These are phyloP conservation scores for Moesziomyces globuligerus DNA, from an alignment of 1,284 basidiomycete genomes.

Conservation along the genomic window DNA sequence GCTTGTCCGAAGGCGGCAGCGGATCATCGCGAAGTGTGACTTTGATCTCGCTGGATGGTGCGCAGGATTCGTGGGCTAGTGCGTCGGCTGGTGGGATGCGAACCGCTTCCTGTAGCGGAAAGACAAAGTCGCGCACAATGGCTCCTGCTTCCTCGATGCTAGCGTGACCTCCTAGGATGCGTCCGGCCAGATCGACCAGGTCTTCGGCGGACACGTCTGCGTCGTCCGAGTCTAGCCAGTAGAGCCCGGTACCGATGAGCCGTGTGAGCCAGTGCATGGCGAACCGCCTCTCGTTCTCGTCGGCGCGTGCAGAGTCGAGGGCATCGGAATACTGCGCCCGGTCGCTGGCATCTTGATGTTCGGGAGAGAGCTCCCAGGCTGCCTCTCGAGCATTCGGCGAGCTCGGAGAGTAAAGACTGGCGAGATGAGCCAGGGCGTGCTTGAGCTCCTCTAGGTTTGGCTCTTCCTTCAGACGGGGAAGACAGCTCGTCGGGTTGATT, in stretches of 20 bases:
- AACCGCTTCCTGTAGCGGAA: slow-evolving; percentile 27
- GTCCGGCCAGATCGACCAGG: slow-evolving; percentile 42
- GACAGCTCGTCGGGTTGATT: slow-evolving; percentile 34
- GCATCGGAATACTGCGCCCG: slow-evolving; percentile 15
- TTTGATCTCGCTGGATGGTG: slow-evolving; percentile 3
- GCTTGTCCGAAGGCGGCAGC: slow-evolving; percentile 32
- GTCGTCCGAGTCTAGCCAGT: slow-evolving; percentile 31
- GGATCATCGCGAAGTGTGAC: slow-evolving; percentile 37
- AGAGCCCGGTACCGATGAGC: slow-evolving; percentile 39
- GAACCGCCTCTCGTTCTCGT: slow-evolving; percentile 36
- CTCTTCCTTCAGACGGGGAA: slow-evolving; percentile 32
- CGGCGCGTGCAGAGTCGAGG: slow-evolving; percentile 29
- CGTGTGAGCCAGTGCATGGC: slow-evolving; percentile 49
- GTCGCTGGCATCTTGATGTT: neutral
- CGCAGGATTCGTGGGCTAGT: neutral
- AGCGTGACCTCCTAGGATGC: slow-evolving; percentile 39
- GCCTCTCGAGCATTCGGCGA: slow-evolving; percentile 18
- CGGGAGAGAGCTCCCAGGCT: neutral
- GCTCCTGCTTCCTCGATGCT: slow-evolving; percentile 41
- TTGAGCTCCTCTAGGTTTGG: slow-evolving; percentile 11
- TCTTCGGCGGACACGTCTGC: slow-evolving; percentile 10
- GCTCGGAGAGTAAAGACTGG: slow-evolving; percentile 31
- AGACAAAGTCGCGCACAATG: slow-evolving; percentile 37
- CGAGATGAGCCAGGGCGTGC: slow-evolving; percentile 18
- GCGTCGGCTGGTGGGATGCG: slow-evolving; percentile 13